Percentiles rank a stretch among this genome's conserved stretches.
Conservation (phyloP, 2,329 filamentous ascomycete genomes). For the Aureobasidium sp. region DNA sequence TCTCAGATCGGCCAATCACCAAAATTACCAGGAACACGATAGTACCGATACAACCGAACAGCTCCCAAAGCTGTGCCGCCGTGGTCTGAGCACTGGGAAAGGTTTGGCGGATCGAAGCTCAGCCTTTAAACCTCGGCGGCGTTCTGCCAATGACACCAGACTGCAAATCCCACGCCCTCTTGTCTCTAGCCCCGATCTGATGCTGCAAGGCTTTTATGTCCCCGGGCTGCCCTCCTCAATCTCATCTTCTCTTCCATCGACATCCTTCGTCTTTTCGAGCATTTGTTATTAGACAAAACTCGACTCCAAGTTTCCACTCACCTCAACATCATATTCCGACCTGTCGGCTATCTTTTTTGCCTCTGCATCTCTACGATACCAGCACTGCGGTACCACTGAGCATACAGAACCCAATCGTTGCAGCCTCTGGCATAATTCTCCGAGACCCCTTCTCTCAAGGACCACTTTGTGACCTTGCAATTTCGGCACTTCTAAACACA, state of each 20-base stretch:
- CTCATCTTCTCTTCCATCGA: background rate
- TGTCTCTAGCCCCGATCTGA: slow-evolving; percentile 11
- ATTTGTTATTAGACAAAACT: slow-evolving; percentile 25
- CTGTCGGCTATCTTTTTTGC: background rate
- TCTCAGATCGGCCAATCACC: slow-evolving; percentile 9
- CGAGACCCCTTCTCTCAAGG: background rate
- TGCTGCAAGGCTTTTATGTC: slow-evolving; percentile 11
- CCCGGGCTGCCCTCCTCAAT: slow-evolving; percentile 1
- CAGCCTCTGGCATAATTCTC: slow-evolving; percentile 4
- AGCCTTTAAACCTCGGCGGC: slow-evolving; percentile 9
- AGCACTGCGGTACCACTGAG: background rate
- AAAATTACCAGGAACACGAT: background rate
- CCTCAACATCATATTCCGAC: background rate
- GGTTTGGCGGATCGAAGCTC: slow-evolving; percentile 11
- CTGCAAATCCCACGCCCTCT: slow-evolving; percentile 12
- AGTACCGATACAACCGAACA: background rate
- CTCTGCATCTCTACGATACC: background rate
- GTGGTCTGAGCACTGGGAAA: slow-evolving; percentile 1
- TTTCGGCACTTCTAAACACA: background rate
- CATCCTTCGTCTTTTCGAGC: slow-evolving; percentile 9
- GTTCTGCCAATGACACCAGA: slow-evolving; percentile 13
- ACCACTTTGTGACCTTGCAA: background rate
- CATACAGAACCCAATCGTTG: background rate
- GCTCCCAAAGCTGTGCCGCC: background rate
- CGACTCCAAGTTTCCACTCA: background rate